Conservation (phyloP, 176 grass and related monocot species). For the Dendrocalamus sinicus region DNA sequence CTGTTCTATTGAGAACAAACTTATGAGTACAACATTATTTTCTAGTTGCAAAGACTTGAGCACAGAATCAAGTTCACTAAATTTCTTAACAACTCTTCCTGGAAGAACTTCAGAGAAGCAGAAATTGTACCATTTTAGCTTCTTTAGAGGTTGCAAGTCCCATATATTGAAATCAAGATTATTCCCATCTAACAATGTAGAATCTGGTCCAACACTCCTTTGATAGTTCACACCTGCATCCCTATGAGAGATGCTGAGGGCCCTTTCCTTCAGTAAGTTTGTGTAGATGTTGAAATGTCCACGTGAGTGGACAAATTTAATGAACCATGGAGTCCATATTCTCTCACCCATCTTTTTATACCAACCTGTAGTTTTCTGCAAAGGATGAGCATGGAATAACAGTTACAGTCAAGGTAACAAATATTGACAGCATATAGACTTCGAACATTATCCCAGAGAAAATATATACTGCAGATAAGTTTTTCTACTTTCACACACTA, state of each 20-base stretch:
- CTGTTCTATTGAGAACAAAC: constrained; percentile 59
- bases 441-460: constrained; percentile 28
- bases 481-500: not conserved
- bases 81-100: constrained; percentile 62
- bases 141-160: constrained; percentile 60
- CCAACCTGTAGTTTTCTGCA: constrained; percentile 96
- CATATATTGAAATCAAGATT: constrained; percentile 72
- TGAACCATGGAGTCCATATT: constrained; percentile 99
- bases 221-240: constrained; percentile 94
- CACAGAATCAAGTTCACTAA: constrained; percentile 69
- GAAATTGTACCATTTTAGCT: constrained; percentile 83
- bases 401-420: constrained; percentile 34
- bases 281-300: constrained; percentile 97
- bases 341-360: constrained; percentile 95
- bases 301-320: constrained; percentile 90
- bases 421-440: constrained; percentile 27
- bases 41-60: constrained; percentile 60
- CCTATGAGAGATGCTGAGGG: constrained; percentile 87
- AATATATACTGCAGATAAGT: not conserved
- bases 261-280: constrained; percentile 82
- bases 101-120: constrained; percentile 73
- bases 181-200: constrained; percentile 68
- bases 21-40: constrained; percentile 67
- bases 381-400: constrained; percentile 7
- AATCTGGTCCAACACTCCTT: constrained; percentile 92